A percentile compares a stretch with the other conserved stretches of the same genome.
Conservation (phyloP, 78 protist genomes). For the Bigelowiella natans region DNA sequence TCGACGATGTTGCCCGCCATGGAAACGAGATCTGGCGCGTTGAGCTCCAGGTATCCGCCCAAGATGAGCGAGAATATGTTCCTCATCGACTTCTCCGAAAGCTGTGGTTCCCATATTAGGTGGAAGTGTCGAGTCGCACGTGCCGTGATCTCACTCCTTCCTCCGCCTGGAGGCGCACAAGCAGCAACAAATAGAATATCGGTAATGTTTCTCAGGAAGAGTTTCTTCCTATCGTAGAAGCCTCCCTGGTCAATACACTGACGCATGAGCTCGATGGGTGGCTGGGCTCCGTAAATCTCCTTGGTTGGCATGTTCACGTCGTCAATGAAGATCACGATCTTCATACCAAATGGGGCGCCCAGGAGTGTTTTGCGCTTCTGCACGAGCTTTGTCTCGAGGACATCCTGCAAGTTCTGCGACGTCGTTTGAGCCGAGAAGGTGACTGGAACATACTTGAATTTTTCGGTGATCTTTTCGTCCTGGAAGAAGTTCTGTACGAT, state of each 20-base stretch:
- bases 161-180: conserved; percentile 79
- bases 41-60: conserved; percentile 50
- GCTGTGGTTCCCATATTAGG: conserved; percentile 40
- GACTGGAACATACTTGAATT: conserved; percentile 12
- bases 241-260: conserved; percentile 60
- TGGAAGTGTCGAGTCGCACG: conserved; percentile 52
- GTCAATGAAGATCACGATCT: conserved; percentile 51
- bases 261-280: conserved; percentile 71
- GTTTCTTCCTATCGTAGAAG: conserved; percentile 63
- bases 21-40: conserved; percentile 44
- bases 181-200: conserved; percentile 43
- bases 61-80: conserved; percentile 47
- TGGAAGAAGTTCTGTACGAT: conserved; percentile 28
- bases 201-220: conserved; percentile 42
- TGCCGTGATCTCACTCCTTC: conserved; percentile 51
- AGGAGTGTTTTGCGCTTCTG: conserved; percentile 50
- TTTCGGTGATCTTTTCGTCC: conserved; percentile 28
- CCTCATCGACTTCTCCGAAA: conserved; percentile 31
- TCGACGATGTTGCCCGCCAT: conserved; percentile 21
- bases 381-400: conserved; percentile 59
- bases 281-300: conserved; percentile 61
- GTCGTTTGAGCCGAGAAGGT: conserved; percentile 62
- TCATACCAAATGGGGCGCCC: conserved; percentile 53
- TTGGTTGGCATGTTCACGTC: conserved; percentile 69
- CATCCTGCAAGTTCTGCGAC: conserved; percentile 61